Conservation (phyloP, 2,329 filamentous ascomycete species). For the Ophiostoma sp. region DNA sequence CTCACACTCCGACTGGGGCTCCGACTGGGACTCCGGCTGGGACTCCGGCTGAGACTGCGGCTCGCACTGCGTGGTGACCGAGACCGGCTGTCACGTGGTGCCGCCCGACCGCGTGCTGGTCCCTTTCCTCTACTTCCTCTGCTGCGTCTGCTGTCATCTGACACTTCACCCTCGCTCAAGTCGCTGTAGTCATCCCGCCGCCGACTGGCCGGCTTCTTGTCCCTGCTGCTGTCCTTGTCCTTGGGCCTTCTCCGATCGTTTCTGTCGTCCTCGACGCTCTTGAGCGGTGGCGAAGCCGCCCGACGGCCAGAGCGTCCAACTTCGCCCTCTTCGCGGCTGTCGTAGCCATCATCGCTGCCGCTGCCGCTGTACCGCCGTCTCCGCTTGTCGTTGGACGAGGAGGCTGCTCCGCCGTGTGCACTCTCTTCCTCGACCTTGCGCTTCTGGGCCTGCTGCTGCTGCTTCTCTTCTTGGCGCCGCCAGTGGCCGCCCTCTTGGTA, state of each 20-base stretch:
- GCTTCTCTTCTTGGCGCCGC: conserved; percentile 74
- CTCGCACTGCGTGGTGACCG: conserved; percentile 13
- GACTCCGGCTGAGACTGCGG: conserved; percentile 14
- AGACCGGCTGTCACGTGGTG: conserved; percentile 6
- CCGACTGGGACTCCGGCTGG: conserved; percentile 6
- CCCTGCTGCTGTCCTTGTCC: neutral
- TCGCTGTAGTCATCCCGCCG: conserved; percentile 7
- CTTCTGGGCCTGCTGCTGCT: conserved; percentile 46
- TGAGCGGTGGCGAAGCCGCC: conserved; percentile 11
- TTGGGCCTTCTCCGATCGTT: neutral
- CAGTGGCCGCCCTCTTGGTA: conserved; percentile 87
- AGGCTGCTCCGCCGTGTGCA: neutral
- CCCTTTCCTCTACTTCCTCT: neutral
- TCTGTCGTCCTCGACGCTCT: conserved; percentile 18
- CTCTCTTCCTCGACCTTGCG: conserved; percentile 36
- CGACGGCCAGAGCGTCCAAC: conserved; percentile 6
- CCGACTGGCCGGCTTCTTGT: neutral
- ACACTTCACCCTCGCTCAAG: neutral
- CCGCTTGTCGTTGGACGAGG: neutral
- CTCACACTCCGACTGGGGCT: conserved; percentile 10
- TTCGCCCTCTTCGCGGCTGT: conserved; percentile 22
- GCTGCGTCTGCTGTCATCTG: neutral
- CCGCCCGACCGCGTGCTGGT: neutral
- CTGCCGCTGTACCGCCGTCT: conserved; percentile 16
- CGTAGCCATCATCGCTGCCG: neutral